Evolutionary conservation across 108 stramenopile genomes (phyloP), one percentile per base, ranked within the genome.

Genomic region (Bacterosira constricta): DNA sequence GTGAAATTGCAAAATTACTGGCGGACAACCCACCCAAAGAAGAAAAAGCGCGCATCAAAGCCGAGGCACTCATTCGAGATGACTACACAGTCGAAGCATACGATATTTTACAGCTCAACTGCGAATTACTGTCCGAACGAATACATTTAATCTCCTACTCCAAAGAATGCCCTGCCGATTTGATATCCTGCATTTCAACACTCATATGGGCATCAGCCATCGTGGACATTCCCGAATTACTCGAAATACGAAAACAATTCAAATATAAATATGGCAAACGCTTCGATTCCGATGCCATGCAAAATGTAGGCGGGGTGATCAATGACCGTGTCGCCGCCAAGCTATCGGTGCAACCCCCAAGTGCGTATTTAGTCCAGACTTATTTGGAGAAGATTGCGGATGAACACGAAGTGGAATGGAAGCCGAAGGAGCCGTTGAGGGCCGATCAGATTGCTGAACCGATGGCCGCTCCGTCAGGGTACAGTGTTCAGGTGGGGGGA

Each of bases 371-470:
- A 23, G 93, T 96, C 7, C 92, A 95, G 52, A 86, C 81, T 0
- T 96, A 96, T 80, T 75, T 98, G 66, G 90, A 93, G 30, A 86
- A 79, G 42, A 96, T 96, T 52, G 90, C 92, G n/a, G 89, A 93
- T 30, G 86, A 91, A 45, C 80, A 86, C 51, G 80, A 90, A 50
- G 91, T 96, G 13, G 77, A 85, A 20, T 96, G 95, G 93, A 88
- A 83, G 31, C 93, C 93, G 27, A 88, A 60, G 30, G 58, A 69
- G 52, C 59, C 62, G 10, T 47, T 90, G 47, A 77, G 51, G 0
- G 82, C 83, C 2, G 59, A 65, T 8, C 71, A 86, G 57, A 86
- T 90, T 77, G 72, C 77, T 11, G 89, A 87, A 39, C 89, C 91
- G 21, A 91, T 89, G 89, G 85, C 81, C 12, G 86, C 91, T 36